These are phyloP conservation scores for Fraxinus baroniana DNA, from an alignment of 305 asterid species.

Conservation along the genomic window DNA sequence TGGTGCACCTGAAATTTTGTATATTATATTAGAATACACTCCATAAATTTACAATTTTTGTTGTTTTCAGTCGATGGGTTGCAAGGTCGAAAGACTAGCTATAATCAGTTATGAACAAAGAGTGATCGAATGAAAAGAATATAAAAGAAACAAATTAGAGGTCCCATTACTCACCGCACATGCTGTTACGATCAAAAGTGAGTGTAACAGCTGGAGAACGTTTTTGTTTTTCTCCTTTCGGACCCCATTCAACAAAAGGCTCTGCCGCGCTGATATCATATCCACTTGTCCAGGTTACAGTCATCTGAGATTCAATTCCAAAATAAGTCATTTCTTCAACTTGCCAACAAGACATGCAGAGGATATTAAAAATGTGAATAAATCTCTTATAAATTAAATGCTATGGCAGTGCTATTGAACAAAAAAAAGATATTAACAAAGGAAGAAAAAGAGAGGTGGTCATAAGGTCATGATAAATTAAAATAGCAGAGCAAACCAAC, in stretches of 20 bases:
- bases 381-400: background rate
- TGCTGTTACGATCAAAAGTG: slow-evolving; percentile 70
- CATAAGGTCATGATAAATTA: background rate
- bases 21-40: background rate
- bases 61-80: background rate
- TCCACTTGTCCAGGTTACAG: slow-evolving; percentile 98
- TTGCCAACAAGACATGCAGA: background rate
- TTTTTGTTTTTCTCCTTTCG: slow-evolving; percentile 45
- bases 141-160: background rate
- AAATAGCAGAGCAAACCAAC: slow-evolving; percentile 24
- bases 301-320: slow-evolving; percentile 56
- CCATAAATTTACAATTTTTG: background rate
- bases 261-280: slow-evolving; percentile 54
- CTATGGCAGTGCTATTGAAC: background rate
- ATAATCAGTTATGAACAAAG: background rate
- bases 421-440: background rate
- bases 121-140: background rate
- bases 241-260: slow-evolving; percentile 90
- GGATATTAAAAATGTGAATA: background rate
- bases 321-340: slow-evolving; percentile 22
- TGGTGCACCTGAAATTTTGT: slow-evolving; percentile 63
- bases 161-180: slow-evolving; percentile 71
- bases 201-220: slow-evolving; percentile 79
- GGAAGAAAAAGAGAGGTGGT: background rate
- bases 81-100: background rate